These are phyloP conservation scores for Calonectria fujianensis DNA, from an alignment of 2,329 filamentous ascomycete species.

Conservation along the genomic window DNA sequence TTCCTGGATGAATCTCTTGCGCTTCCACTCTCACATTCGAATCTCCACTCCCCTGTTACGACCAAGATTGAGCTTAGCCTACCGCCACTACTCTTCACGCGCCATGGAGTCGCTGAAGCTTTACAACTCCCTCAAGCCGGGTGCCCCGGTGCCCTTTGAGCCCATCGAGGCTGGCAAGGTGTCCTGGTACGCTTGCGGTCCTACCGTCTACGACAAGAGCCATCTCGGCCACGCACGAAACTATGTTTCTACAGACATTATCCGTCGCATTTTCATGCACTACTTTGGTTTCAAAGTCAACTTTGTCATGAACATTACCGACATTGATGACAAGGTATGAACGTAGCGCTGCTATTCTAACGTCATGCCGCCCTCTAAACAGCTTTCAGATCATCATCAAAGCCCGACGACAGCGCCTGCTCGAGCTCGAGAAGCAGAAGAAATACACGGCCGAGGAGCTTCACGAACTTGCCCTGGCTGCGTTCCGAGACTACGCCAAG, in stretches of 20 bases:
- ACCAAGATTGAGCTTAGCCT: slow-evolving; percentile 49
- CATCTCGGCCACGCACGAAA: slow-evolving; percentile 91
- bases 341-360: background rate
- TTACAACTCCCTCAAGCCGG: slow-evolving; percentile 85
- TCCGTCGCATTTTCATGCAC: slow-evolving; percentile 86
- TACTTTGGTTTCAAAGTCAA: slow-evolving; percentile 89
- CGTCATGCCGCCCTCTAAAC: slow-evolving; percentile 44
- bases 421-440: slow-evolving; percentile 87
- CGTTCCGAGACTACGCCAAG: slow-evolving; percentile 74
- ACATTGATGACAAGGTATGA: slow-evolving; percentile 83
- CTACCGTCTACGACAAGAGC: slow-evolving; percentile 88
- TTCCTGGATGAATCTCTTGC: slow-evolving; percentile 62
- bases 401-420: slow-evolving; percentile 85
- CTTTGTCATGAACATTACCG: slow-evolving; percentile 96
- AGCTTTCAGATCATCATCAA: slow-evolving; percentile 72
- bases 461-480: slow-evolving; percentile 68
- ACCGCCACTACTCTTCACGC: slow-evolving; percentile 60
- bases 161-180: slow-evolving; percentile 83
- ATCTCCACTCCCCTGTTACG: slow-evolving; percentile 53
- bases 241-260: slow-evolving; percentile 93
- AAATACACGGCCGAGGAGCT: slow-evolving; percentile 68
- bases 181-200: slow-evolving; percentile 92
- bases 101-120: slow-evolving; percentile 79
- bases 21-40: slow-evolving; percentile 55
- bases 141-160: slow-evolving; percentile 83